Evolutionary conservation across 2,329 filamentous ascomycete genomes (phyloP), one percentile per base, ranked within the genome.

Genomic region (Aspergillus aculeatinus): DNA sequence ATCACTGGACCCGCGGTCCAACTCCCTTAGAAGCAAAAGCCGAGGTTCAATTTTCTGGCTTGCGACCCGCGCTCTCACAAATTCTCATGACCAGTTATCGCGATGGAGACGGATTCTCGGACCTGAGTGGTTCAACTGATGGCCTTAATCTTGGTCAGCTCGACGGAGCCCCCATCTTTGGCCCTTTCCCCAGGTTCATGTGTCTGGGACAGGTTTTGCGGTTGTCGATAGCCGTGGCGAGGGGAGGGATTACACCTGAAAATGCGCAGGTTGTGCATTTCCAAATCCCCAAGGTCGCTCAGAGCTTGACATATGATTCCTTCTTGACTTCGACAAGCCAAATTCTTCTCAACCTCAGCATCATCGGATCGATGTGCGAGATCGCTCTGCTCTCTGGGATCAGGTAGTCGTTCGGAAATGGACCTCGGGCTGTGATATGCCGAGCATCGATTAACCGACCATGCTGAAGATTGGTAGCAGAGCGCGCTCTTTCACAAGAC

Each of bases 1-100:
- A 44, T 44, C 47, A 60, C 70, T 72, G 70, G 70, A 71, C 66
- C 70, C 68, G 63, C 67, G 63, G 65, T 60, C 66, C 67, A 62
- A 71, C 50, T 63, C 59, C 57, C 63, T 63, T 66, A 52, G 53
- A 55, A 58, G 58, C 61, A 65, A 60, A 70, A 70, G 70, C 70
- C 70, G 70, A 72, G 70, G 70, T 72, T 60, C 65, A 61, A 63
- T 65, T 48, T 29, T 27, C 49, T 48, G 60, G 53, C 27, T 47
- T 44, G 53, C 53, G 42, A 55, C 53, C 60, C 60, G 53, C 44
- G 29, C 16, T 44, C 16, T 44, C 39, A 44, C 16, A 44, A 16
- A 16, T 35, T 35, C 16, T 16, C 16, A 44, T 16, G 39, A 3
- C 39, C 39, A 44, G 14, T 44, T 42, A 42, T 19, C 39, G 39